Evolutionary conservation across 129 eudicot species (phyloP).

Genomic region (Tagetes erecta): DNA sequence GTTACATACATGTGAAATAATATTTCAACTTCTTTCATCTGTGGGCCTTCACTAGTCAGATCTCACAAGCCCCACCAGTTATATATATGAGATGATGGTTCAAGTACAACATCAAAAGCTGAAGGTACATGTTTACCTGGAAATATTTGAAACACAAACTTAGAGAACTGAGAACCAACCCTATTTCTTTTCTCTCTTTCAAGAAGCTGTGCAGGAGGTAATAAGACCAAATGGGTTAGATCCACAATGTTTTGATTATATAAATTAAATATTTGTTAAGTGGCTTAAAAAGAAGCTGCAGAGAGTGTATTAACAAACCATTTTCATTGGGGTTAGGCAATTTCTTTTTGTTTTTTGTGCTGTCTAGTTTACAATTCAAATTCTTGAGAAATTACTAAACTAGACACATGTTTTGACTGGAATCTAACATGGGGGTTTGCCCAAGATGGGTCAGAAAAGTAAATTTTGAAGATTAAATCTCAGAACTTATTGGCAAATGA

Average conservation of each 20-base stretch:
- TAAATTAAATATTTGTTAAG: slow-evolving; percentile 36
- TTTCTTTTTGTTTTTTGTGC: slow-evolving; percentile 74
- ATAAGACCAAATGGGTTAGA: slow-evolving; percentile 51
- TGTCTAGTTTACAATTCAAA: slow-evolving; percentile 44
- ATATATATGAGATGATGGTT: slow-evolving; percentile 6
- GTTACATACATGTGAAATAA: slow-evolving; percentile 52
- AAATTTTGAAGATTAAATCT: slow-evolving; percentile 37
- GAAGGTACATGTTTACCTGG: slow-evolving; percentile 45
- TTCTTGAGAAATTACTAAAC: slow-evolving; percentile 30
- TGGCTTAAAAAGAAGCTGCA: slow-evolving; percentile 60
- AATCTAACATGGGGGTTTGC: slow-evolving; percentile 48
- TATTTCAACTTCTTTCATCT: slow-evolving; percentile 54
- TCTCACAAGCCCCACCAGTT: slow-evolving; percentile 27
- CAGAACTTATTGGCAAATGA: slow-evolving; percentile 43
- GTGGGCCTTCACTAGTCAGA: slow-evolving; percentile 65
- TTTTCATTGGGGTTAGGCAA: slow-evolving; percentile 58
- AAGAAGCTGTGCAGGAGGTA: slow-evolving; percentile 31
- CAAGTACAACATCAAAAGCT: slow-evolving; percentile 25
- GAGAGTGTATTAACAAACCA: slow-evolving; percentile 44
- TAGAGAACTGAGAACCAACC: not conserved
- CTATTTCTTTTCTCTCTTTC: slow-evolving; percentile 23
- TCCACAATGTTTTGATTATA: slow-evolving; percentile 44
- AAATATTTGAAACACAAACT: slow-evolving; percentile 10
- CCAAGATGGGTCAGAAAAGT: slow-evolving; percentile 56
- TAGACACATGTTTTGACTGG: slow-evolving; percentile 31